Evolutionary conservation across 1,139 yeast species (phyloP).

Genomic region (Saccharomyces hybrid): DNA sequence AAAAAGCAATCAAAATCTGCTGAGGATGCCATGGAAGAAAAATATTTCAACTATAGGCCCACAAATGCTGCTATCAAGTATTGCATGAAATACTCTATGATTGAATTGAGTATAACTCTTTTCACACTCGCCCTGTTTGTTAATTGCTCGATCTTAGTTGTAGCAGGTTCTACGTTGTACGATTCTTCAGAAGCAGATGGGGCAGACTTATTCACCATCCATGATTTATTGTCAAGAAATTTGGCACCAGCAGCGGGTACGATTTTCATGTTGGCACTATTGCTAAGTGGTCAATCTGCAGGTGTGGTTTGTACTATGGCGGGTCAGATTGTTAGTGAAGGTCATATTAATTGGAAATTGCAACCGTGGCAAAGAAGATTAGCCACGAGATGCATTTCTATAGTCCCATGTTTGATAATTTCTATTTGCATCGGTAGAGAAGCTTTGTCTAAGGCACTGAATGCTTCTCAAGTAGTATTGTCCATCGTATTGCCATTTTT

Average conservation of each 20-base stretch:
- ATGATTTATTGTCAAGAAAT: constrained; percentile 46
- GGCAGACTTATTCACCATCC: constrained; percentile 70
- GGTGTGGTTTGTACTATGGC: constrained; percentile 85
- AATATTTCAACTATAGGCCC: constrained; percentile 46
- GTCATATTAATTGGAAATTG: constrained; percentile 68
- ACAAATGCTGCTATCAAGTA: constrained; percentile 57
- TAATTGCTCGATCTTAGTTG: constrained; percentile 67
- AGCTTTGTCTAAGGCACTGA: constrained; percentile 58
- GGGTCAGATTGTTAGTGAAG: constrained; percentile 80
- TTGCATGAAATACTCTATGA: constrained; percentile 57
- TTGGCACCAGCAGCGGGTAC: constrained; percentile 72
- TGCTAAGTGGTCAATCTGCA: constrained; percentile 74
- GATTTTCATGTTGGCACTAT: constrained; percentile 65
- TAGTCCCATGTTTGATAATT: constrained; percentile 59
- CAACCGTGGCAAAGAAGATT: constrained; percentile 73
- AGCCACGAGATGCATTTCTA: constrained; percentile 61
- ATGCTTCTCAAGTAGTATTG: constrained; percentile 69
- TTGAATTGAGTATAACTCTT: constrained; percentile 58
- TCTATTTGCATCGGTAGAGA: constrained; percentile 53
- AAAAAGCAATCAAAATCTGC: constrained; percentile 12
- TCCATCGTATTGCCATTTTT: constrained; percentile 67
- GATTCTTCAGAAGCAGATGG: constrained; percentile 56
- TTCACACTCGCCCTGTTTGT: constrained; percentile 73
- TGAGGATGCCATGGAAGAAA: constrained; percentile 19
- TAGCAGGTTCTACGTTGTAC: constrained; percentile 67